A percentile compares a stretch with the other conserved stretches of the same genome.
phyloP scores from a whole-genome alignment of 2,329 filamentous ascomycete species.

The Helminthosporium solani region DNA sequence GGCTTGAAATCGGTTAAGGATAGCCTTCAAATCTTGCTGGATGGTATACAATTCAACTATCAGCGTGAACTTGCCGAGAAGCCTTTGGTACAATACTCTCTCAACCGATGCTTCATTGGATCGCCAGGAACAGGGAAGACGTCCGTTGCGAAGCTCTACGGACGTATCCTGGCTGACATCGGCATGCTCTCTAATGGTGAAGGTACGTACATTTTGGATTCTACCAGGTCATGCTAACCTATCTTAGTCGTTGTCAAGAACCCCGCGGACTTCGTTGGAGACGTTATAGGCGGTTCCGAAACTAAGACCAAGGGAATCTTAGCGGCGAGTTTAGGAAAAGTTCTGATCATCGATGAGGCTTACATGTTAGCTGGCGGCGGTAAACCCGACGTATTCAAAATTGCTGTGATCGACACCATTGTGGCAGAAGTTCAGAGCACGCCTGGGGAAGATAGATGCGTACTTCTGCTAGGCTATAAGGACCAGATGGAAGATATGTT shows the following conservation, averaged over 20 bases:
- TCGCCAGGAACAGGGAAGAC: slow-evolving; percentile 77
- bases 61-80: slow-evolving; percentile 64
- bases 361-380: slow-evolving; percentile 60
- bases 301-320: slow-evolving; percentile 71
- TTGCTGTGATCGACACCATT: slow-evolving; percentile 70
- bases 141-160: slow-evolving; percentile 72
- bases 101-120: slow-evolving; percentile 71
- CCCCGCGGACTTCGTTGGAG: slow-evolving; percentile 71
- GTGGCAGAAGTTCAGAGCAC: slow-evolving; percentile 71
- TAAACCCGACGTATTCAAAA: slow-evolving; percentile 55
- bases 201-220: slow-evolving; percentile 45
- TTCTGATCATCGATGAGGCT: slow-evolving; percentile 78
- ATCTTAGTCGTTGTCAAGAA: slow-evolving; percentile 66
- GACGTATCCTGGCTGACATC: slow-evolving; percentile 65
- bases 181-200: slow-evolving; percentile 68
- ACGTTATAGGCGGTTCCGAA: slow-evolving; percentile 65
- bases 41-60: slow-evolving; percentile 65
- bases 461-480: slow-evolving; percentile 70
- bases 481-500: slow-evolving; percentile 72
- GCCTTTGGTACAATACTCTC: slow-evolving; percentile 57
- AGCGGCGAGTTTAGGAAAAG: slow-evolving; percentile 66
- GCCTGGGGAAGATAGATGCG: slow-evolving; percentile 70
- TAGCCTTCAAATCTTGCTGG: slow-evolving; percentile 59
- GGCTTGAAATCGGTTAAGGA: slow-evolving; percentile 65
- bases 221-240: slow-evolving; percentile 11